Evolutionary conservation across 2,329 filamentous ascomycete species (phyloP).

Genomic region (Passalora sequoiae): DNA sequence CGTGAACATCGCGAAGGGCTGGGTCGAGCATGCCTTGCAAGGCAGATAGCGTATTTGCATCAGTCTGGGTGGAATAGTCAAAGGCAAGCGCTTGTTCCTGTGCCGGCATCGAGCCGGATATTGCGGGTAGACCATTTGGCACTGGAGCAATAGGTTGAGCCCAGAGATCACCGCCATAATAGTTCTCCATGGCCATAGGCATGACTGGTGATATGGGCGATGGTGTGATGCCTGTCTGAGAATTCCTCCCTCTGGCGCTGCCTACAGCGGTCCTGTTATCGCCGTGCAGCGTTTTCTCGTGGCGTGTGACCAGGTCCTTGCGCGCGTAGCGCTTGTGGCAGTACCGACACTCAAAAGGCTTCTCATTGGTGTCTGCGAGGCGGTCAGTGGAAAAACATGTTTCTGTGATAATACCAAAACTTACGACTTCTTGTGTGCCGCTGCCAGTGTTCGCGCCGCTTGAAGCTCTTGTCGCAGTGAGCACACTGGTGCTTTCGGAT

Average conservation of each 20-base stretch:
- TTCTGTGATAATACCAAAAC: not conserved
- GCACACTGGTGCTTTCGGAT: conserved; percentile 6
- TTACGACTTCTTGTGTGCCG: conserved; percentile 4
- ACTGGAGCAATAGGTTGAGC: not conserved
- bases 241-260: not conserved
- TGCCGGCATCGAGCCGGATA: not conserved
- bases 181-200: not conserved
- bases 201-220: not conserved
- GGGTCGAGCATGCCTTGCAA: not conserved
- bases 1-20: not conserved
- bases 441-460: conserved; percentile 4
- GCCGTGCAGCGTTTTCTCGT: conserved; percentile 12
- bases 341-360: conserved; percentile 11
- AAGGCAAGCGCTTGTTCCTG: not conserved
- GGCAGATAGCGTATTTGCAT: not conserved
- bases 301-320: conserved; percentile 11
- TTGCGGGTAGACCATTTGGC: not conserved
- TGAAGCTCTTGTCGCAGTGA: conserved; percentile 2
- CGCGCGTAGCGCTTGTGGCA: conserved; percentile 8
- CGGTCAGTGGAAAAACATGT: not conserved
- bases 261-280: not conserved
- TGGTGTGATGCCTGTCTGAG: not conserved
- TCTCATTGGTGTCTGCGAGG: conserved; percentile 7
- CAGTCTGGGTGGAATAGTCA: not conserved
- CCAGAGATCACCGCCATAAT: not conserved